Base-by-base conservation (phyloP, 106 monocot species). In the Acorus calamus region DNA sequence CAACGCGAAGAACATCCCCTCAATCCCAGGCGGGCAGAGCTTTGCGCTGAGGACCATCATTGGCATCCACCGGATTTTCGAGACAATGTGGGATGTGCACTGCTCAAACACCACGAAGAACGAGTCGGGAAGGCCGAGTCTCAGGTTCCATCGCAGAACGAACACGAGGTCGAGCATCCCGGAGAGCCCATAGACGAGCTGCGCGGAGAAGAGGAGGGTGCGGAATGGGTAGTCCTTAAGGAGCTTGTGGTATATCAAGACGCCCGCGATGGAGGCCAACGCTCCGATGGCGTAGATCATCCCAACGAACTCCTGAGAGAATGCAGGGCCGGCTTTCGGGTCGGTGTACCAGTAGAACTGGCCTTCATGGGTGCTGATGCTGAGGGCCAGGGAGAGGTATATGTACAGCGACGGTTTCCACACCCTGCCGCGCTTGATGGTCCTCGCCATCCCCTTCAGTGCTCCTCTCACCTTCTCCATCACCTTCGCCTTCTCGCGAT, bases 321-420 rank as follows among this genome's bases (percentile, higher is more conserved):
- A 93, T 50, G 80, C 61, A 49, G 80, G 85, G 50, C 92, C 92
- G 44, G 80, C 65, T 68, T 80, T 76, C 54, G 70, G 50, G 71
- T 93, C 85, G 3, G 92, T 93, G 72, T 85, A 88, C 93, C 93
- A 93, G 62, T 88, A 93, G 52, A 93, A 93, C 85, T 83, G 78
- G 46, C 93, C 93, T 78, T 93, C 83, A 68, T 84, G 84, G 47
- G 83, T 88, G 66, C 81, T 79, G 50, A 84, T 73, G 50, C 78
- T 84, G 44, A 93, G 46, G 28, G 85, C 83, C 62, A 88, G 52
- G 14, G 93, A 86, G 14, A 73, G 14, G 44, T 74, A 88, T 80
- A 86, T 89, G 52, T 89, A 93, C 59, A 86, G n/a, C 66, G 83
- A 89, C 11, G 88, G 89, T 54, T 76, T 83, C 93, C 88, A 88